Conservation (phyloP, 208 protist genomes). For the Novymonas esmeraldas region DNA sequence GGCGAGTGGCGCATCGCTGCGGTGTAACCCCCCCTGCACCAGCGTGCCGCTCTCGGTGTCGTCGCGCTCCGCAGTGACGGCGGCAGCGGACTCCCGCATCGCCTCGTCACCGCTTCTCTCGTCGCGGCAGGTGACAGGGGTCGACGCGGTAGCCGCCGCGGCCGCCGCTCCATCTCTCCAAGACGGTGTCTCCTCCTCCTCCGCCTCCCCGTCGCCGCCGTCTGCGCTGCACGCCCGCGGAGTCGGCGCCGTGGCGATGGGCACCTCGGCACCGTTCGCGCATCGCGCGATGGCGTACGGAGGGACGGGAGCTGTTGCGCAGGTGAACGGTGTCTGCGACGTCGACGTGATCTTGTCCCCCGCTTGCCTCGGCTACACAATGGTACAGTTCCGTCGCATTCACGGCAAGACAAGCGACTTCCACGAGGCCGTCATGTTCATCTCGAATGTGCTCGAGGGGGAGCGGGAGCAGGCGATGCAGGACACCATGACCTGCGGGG, state of each 20-base stretch:
- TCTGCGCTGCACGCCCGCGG: not conserved
- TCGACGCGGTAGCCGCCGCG: not conserved
- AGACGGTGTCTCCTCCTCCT: not conserved
- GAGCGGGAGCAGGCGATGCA: conserved; percentile 85
- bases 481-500: conserved; percentile 80
- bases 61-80: no score
- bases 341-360: conserved; percentile 81
- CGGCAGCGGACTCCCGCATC: not conserved
- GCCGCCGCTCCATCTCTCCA: not conserved
- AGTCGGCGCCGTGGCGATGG: not conserved
- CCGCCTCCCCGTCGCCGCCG: not conserved
- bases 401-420: conserved; percentile 85
- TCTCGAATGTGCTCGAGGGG: conserved; percentile 69
- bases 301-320: conserved; percentile 41
- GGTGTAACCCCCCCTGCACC: not conserved
- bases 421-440: conserved; percentile 83
- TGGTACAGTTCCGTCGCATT: conserved; percentile 82
- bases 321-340: conserved; percentile 71
- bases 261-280: conserved; percentile 23
- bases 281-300: conserved; percentile 63
- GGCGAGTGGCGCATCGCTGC: not conserved
- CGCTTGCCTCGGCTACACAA: conserved; percentile 74
- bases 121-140: not conserved
- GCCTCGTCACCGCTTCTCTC: not conserved
- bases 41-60: not conserved